Evolutionary conservation across 2,329 filamentous ascomycete species (phyloP).

Genomic region (Penicillium sp.): DNA sequence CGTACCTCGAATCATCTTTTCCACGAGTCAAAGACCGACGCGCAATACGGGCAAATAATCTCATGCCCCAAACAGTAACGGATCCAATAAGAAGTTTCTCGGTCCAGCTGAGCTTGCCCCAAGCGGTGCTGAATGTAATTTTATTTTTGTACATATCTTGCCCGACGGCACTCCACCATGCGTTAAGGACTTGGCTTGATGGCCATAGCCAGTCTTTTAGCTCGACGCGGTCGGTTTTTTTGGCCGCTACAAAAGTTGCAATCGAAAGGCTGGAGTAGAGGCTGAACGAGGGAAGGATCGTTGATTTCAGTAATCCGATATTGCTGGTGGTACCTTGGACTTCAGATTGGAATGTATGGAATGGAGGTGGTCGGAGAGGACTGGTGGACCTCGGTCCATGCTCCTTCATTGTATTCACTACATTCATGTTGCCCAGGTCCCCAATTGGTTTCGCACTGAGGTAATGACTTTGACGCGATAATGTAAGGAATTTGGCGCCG

Average conservation of each 20-base stretch:
- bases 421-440: neutral
- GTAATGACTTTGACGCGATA: neutral
- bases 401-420: neutral
- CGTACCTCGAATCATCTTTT: slow-evolving; percentile 59
- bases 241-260: slow-evolving; percentile 53
- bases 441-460: neutral
- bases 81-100: slow-evolving; percentile 58
- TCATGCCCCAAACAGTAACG: slow-evolving; percentile 59
- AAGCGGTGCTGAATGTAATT: slow-evolving; percentile 48
- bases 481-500: neutral
- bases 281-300: slow-evolving; percentile 55
- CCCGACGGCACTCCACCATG: slow-evolving; percentile 62
- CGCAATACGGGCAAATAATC: slow-evolving; percentile 57
- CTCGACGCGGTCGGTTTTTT: slow-evolving; percentile 57
- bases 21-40: slow-evolving; percentile 51
- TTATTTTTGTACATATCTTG: slow-evolving; percentile 50
- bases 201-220: slow-evolving; percentile 64
- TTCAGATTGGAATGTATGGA: neutral
- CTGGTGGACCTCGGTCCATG: neutral
- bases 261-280: slow-evolving; percentile 55
- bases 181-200: slow-evolving; percentile 55
- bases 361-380: neutral
- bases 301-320: slow-evolving; percentile 55
- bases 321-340: slow-evolving; percentile 20
- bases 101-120: slow-evolving; percentile 52